phyloP scores from a whole-genome alignment of 2,329 filamentous ascomycete genomes.

The Fusarium sp. region DNA sequence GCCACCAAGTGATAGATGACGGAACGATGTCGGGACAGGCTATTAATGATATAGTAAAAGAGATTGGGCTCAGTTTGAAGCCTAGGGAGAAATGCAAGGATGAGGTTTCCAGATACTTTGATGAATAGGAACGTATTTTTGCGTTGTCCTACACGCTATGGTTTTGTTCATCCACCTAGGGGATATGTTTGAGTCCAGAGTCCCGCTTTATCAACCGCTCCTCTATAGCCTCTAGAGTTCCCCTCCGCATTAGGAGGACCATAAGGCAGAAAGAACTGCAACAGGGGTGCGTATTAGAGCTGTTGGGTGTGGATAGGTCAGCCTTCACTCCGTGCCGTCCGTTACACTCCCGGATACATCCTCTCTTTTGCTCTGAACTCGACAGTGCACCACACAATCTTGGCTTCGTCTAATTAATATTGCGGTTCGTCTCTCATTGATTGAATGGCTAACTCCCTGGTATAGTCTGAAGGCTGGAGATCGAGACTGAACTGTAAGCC shows the following conservation, averaged over 20 bases:
- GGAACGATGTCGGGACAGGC: conserved; percentile 19
- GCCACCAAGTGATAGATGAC: conserved; percentile 46
- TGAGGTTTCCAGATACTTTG: conserved; percentile 28
- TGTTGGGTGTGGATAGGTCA: conserved; percentile 27
- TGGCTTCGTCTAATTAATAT: not conserved
- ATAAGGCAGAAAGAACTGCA: conserved; percentile 29
- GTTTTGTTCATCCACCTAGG: conserved; percentile 29
- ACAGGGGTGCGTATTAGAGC: conserved; percentile 34
- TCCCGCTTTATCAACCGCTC: conserved; percentile 40
- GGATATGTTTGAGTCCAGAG: conserved; percentile 31
- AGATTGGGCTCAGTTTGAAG: conserved; percentile 22
- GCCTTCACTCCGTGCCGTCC: conserved; percentile 30
- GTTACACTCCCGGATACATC: conserved; percentile 42
- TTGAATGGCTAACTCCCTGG: not conserved
- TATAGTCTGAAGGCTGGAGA: not conserved
- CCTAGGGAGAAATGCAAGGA: conserved; percentile 23
- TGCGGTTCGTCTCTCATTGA: conserved; percentile 15
- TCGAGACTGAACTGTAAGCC: conserved; percentile 17
- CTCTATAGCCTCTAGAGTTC: conserved; percentile 24
- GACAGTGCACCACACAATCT: conserved; percentile 12
- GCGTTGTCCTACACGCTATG: conserved; percentile 36
- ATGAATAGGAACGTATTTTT: conserved; percentile 24
- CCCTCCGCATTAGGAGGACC: conserved; percentile 37
- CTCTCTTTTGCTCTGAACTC: conserved; percentile 21
- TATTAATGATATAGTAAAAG: conserved; percentile 2